Evolutionary conservation across 2,329 filamentous ascomycete genomes (phyloP).

Genomic region (Aureobasidium mangrovei): DNA sequence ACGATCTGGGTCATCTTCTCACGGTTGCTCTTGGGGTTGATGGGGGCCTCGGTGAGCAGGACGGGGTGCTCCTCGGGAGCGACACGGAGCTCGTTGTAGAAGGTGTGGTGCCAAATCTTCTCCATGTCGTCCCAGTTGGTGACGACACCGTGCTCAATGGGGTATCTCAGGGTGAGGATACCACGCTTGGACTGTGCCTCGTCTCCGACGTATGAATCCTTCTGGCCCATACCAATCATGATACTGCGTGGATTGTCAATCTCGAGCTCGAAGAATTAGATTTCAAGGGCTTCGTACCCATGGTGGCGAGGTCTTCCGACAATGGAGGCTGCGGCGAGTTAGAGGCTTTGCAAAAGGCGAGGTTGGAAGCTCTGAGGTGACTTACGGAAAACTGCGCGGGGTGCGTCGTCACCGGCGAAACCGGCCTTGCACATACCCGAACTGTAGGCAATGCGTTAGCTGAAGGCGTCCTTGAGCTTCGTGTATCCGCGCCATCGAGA

Average conservation of each 20-base stretch:
- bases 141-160: conserved; percentile 99
- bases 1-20: conserved; percentile 99
- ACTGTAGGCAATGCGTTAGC: conserved; percentile 44
- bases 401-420: conserved; percentile 99
- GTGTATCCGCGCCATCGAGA: conserved; percentile 4
- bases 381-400: conserved; percentile 99
- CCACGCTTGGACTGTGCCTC: conserved; percentile 99
- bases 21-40: conserved; percentile 99
- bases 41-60: conserved; percentile 96
- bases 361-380: conserved; percentile 31
- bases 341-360: conserved; percentile 16
- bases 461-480: not conserved
- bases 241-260: conserved; percentile 54
- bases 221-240: conserved; percentile 99
- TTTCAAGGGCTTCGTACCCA: conserved; percentile 60
- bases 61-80: conserved; percentile 99
- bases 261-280: conserved; percentile 14
- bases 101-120: conserved; percentile 99
- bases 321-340: conserved; percentile 69
- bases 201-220: conserved; percentile 99
- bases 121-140: conserved; percentile 99
- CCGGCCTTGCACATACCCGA: conserved; percentile 99
- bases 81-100: conserved; percentile 99
- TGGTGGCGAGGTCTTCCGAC: conserved; percentile 99
- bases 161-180: conserved; percentile 99